Evolutionary conservation across 1,139 yeast genomes (phyloP).

Genomic region (Sugiyamaella grinbergsii): DNA sequence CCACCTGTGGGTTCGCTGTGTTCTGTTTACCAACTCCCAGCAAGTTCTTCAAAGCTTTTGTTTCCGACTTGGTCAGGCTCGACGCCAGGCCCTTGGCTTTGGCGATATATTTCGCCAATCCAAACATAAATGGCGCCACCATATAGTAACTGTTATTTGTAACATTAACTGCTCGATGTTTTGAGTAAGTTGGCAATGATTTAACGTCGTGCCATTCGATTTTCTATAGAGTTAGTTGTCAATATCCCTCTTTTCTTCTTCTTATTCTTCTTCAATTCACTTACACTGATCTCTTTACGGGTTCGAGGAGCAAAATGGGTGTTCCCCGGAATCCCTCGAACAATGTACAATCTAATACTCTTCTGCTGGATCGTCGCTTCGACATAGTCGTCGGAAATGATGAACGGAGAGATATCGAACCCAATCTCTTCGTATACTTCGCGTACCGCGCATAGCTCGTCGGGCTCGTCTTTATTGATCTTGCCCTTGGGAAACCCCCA

Average conservation of each 20-base stretch:
- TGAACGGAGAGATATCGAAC: slow-evolving; percentile 68
- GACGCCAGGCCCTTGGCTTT: slow-evolving; percentile 39
- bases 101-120: slow-evolving; percentile 39
- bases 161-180: slow-evolving; percentile 19
- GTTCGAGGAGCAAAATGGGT: slow-evolving; percentile 75
- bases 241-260: no score
- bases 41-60: slow-evolving; percentile 41
- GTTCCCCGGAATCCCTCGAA: slow-evolving; percentile 77
- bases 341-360: slow-evolving; percentile 79
- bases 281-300: slow-evolving; percentile 70
- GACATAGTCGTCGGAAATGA: slow-evolving; percentile 69
- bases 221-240: no score
- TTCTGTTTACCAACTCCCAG: slow-evolving; percentile 36
- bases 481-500: slow-evolving; percentile 99
- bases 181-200: slow-evolving; percentile 46
- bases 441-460: slow-evolving; percentile 88
- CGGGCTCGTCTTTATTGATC: slow-evolving; percentile 89
- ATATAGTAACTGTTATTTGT: slow-evolving; percentile 35
- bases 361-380: slow-evolving; percentile 85
- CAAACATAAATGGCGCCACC: slow-evolving; percentile 46
- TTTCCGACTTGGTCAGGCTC: slow-evolving; percentile 37
- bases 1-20: slow-evolving; percentile 12
- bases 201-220: slow-evolving; percentile 66
- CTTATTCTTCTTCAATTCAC: slow-evolving; percentile 3
- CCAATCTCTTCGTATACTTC: slow-evolving; percentile 98